Base-by-base conservation (phyloP, 2,329 filamentous ascomycete genomes). In the Trichoderma brevicompactum region DNA sequence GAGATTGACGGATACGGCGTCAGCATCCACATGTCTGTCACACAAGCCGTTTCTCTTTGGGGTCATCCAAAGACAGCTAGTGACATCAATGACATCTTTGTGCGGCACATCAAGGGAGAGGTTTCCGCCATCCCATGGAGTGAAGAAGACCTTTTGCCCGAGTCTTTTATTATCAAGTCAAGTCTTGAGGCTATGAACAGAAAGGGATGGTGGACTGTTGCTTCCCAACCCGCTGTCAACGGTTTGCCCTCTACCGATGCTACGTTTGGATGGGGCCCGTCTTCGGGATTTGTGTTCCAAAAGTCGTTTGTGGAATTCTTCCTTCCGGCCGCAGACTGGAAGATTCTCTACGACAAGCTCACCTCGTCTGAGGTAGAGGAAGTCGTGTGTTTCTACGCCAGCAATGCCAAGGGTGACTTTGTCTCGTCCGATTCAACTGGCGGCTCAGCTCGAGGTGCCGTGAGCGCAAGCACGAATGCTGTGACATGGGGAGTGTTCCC, bases 251-350 rank as follows among this genome's bases (percentile, higher is more conserved):
- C 91, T 34, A 87, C 85, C 54, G 87, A 99, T 75, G 79, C 85
- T 3, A 86, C 92, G 19, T 97, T 96, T 72, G 95, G 95, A 68
- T 99, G 95, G 95, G 95, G 95, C 1, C 95, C 95, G 0, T 86
- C 85, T 56, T 89, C 94, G 72, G 95, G 95, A 17, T 98, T 96
- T 76, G 93, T 98, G 54, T 99, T 97, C 81, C 95, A 99, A 74
- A 99, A 98, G 79, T 91, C 94, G 0, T 99, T 99, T 77, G 93
- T 99, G 59, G 95, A 99, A 77, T 92, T 98, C 79, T 99, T 99
- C 82, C 80, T 96, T 65, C 89, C 94, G 0, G 79, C 83, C 0
- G 77, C 84, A 0, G 91, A 94, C 75, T 98, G 93, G 89, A 77
- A 80, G 15, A 75, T 76, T 1, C 83, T 99, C 38, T 85, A 86